phyloP scores from a whole-genome alignment of 495 filamentous ascomycete species.

The Glonium stellatum region DNA sequence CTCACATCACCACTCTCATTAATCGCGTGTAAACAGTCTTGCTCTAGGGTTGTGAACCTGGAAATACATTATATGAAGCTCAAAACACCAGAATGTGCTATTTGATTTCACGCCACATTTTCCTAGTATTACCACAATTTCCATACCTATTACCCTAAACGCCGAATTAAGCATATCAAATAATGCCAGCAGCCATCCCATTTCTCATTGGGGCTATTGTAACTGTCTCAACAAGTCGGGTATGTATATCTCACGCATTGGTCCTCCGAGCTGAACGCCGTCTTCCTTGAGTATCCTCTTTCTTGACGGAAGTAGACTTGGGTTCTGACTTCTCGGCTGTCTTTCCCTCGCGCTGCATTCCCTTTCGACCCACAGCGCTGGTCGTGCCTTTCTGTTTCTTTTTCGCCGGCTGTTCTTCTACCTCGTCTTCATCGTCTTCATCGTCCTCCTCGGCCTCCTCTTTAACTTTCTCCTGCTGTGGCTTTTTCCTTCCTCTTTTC shows the following conservation, averaged over 20 bases:
- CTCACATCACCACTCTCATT: no score
- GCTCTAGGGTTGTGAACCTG: no score
- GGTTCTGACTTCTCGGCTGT: neutral
- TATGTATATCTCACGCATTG: neutral
- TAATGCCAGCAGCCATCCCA: no score
- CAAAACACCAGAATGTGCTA: no score
- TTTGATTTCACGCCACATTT: neutral
- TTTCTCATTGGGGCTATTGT: no score
- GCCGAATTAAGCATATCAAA: no score
- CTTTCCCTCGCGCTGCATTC: neutral
- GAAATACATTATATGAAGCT: neutral
- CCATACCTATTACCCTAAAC: no score
- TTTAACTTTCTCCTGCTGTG: neutral
- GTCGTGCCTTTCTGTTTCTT: neutral
- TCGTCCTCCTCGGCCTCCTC: neutral
- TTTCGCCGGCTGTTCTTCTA: neutral
- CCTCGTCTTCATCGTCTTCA: neutral
- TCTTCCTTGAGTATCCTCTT: neutral
- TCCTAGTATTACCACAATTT: neutral
- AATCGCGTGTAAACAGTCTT: no score
- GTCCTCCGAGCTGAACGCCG: neutral
- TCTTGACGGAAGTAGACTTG: neutral
- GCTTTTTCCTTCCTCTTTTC: slow-evolving; percentile 15
- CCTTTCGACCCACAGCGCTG: neutral
- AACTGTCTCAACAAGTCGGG: no score